A percentile compares a stretch with the other conserved stretches of the same genome.
phyloP scores from a whole-genome alignment of 2,329 filamentous ascomycete species.

The Xylariomycetidae sp. region DNA sequence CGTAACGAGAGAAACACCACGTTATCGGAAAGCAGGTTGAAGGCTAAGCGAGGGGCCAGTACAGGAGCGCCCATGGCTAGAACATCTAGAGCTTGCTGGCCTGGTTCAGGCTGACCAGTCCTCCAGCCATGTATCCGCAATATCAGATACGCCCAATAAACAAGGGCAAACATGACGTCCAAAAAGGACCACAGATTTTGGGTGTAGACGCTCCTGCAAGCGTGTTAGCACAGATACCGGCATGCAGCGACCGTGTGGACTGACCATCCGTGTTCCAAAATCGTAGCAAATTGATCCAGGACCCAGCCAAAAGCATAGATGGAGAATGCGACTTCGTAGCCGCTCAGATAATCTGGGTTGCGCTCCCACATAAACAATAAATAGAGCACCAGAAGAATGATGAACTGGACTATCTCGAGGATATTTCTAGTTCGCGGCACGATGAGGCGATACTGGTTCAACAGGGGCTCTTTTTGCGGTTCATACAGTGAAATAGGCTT shows the following conservation, averaged over 20 bases:
- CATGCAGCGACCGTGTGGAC: constrained; percentile 10
- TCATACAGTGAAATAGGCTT: constrained; percentile 79
- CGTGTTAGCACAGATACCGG: constrained; percentile 4
- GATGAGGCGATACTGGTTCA: constrained; percentile 82
- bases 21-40: constrained; percentile 79
- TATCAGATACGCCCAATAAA: constrained; percentile 65
- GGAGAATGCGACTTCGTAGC: constrained; percentile 62
- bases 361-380: constrained; percentile 67
- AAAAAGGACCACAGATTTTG: constrained; percentile 88
- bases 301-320: constrained; percentile 76
- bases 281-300: constrained; percentile 71
- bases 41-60: constrained; percentile 72
- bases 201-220: constrained; percentile 68
- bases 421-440: constrained; percentile 74
- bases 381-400: constrained; percentile 65
- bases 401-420: constrained; percentile 71
- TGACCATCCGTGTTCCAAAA: constrained; percentile 67
- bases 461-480: constrained; percentile 65
- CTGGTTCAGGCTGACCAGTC: constrained; percentile 40
- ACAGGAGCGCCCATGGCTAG: constrained; percentile 76
- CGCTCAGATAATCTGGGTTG: constrained; percentile 50
- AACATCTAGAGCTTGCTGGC: constrained; percentile 69
- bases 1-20: constrained; percentile 76
- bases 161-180: constrained; percentile 70
- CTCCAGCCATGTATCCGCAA: constrained; percentile 63